Evolutionary conservation across 106 monocot species (phyloP), one percentile per base, ranked within the genome.

Genomic region (Allium cepa): DNA sequence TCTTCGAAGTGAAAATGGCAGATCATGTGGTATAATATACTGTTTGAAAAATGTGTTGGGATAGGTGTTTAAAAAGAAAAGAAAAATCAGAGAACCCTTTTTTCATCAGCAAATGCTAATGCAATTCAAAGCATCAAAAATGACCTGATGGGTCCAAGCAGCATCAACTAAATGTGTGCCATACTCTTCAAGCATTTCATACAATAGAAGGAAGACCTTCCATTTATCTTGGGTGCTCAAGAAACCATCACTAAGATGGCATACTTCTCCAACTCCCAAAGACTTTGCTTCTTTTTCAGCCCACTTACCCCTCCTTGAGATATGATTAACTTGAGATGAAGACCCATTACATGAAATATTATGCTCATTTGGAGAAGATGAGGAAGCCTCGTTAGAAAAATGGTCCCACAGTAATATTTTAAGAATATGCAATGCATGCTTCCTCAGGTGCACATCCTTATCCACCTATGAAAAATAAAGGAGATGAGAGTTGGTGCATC

Each of bases 101-200:
- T 36, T 36, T 5, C 36, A 36, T 2, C 36, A 36, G 36, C 5
- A 36, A 36, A 36, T 36, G 1, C 36, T 36, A 36, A 36, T 57
- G 57, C 1, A 57, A 17, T 53, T 63, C 14, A 71, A 51, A 22
- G 26, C 50, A 63, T 64, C 9, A 53, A 67, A 50, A 53, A 64
- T 70, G 8, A 91, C 91, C 86, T 91, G 91, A 74, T 95, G 88
- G 57, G 81, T 82, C 95, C 95, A 95, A 69, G 91, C 95, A 71
- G 95, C 91, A 73, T 95, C 95, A 66, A 95, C 88, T 72, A 95
- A 79, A 79, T 95, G 91, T 63, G 95, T 91, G 27, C 88, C 91
- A 72, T 95, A 95, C 70, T 95, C 95, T 70, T 95, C 91, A 64
- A 95, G 91, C 85, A 88, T 95, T 62, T 95, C 95, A 71, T 91